Evolutionary conservation across 2,329 filamentous ascomycete species (phyloP).

Genomic region (Aspergillus sp.): DNA sequence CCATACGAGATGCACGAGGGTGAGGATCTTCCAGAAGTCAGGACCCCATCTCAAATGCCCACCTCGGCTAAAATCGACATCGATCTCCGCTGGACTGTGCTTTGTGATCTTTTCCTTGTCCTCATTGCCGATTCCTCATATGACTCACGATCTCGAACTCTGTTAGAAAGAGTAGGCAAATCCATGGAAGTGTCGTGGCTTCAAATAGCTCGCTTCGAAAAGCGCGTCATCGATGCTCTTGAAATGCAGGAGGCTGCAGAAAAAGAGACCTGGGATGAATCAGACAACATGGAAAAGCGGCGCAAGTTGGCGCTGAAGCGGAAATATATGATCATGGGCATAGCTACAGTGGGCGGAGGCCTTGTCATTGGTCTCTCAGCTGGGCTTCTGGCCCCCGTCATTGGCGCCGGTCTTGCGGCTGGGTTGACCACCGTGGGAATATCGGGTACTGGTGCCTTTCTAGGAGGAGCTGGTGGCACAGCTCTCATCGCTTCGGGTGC

Average conservation of each 20-base stretch:
- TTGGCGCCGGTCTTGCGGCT: slow-evolving; percentile 88
- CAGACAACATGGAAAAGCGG: slow-evolving; percentile 85
- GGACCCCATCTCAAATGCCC: slow-evolving; percentile 78
- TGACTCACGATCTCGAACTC: slow-evolving; percentile 78
- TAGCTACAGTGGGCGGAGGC: slow-evolving; percentile 92
- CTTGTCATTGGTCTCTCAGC: slow-evolving; percentile 94
- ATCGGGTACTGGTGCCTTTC: slow-evolving; percentile 80
- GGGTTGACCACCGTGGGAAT: slow-evolving; percentile 95
- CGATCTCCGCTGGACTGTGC: slow-evolving; percentile 92
- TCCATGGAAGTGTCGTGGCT: slow-evolving; percentile 82
- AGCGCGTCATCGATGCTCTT: slow-evolving; percentile 90
- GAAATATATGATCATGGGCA: slow-evolving; percentile 90
- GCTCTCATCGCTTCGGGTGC: slow-evolving; percentile 91
- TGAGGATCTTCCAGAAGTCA: slow-evolving; percentile 74
- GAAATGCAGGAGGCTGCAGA: slow-evolving; percentile 96
- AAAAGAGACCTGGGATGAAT: slow-evolving; percentile 97
- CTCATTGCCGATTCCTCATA: slow-evolving; percentile 96
- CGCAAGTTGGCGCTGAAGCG: slow-evolving; percentile 78
- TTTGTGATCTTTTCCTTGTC: slow-evolving; percentile 92
- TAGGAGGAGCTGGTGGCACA: slow-evolving; percentile 87
- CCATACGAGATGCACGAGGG: slow-evolving; percentile 61
- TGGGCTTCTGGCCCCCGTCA: slow-evolving; percentile 85
- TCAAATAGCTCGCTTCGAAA: slow-evolving; percentile 95
- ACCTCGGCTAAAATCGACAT: slow-evolving; percentile 85
- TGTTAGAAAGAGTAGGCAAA: slow-evolving; percentile 79